Evolutionary conservation across 2,329 filamentous ascomycete genomes (phyloP).

Genomic region (Cryphonectria parasitica): DNA sequence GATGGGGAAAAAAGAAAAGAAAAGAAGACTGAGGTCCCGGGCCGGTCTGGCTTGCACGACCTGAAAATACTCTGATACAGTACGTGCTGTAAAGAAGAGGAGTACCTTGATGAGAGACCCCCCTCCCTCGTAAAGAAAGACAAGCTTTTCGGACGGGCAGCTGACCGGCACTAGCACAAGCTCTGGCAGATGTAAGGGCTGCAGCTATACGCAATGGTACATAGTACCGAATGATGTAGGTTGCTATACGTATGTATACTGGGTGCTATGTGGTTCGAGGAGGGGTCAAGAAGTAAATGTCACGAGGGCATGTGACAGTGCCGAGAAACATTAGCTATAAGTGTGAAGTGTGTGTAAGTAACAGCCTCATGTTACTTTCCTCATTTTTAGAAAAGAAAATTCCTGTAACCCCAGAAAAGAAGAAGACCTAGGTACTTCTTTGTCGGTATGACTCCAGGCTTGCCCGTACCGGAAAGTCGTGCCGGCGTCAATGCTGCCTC

Average conservation of each 20-base stretch:
- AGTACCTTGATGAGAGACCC: background rate
- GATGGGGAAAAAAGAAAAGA: too few relatives aligned
- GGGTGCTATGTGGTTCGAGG: background rate
- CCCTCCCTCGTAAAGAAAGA: background rate
- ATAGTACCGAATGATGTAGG: background rate
- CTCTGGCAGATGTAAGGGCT: background rate
- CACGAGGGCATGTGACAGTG: background rate
- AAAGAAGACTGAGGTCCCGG: background rate
- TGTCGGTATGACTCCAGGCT: background rate
- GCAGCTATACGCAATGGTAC: background rate
- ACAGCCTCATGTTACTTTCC: background rate
- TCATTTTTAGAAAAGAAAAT: background rate
- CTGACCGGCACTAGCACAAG: background rate
- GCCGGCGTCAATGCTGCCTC: conserved; percentile 4
- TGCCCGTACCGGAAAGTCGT: conserved; percentile 1
- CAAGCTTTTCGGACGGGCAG: background rate
- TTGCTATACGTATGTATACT: background rate
- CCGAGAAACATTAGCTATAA: background rate
- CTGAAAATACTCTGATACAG: too few relatives aligned
- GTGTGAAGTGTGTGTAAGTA: too few relatives aligned
- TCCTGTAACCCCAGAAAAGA: background rate
- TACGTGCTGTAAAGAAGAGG: background rate
- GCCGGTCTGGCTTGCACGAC: background rate
- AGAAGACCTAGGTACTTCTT: too few relatives aligned
- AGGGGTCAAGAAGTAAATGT: background rate